Evolutionary conservation across 169 alveolate genomes (phyloP).

Genomic region (Plasmodium gaboni): DNA sequence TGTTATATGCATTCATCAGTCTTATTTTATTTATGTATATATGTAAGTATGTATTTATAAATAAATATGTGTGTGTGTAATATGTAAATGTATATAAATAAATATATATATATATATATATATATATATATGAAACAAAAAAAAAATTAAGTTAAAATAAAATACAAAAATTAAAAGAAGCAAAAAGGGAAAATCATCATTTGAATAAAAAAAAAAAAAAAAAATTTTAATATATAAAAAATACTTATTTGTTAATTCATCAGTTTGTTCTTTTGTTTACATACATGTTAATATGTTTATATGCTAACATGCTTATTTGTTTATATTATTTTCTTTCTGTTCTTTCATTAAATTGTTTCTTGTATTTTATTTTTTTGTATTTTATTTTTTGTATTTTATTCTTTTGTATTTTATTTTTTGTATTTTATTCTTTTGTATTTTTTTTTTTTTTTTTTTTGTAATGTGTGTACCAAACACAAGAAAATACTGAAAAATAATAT

Average conservation of each 20-base stretch:
- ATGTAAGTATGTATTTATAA: neutral
- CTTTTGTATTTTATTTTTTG: too few species aligned
- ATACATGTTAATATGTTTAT: too few species aligned
- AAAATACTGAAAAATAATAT: slow-evolving; percentile 5
- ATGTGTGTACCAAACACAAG: slow-evolving; percentile 12
- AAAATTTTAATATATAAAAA: neutral
- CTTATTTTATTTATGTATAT: neutral
- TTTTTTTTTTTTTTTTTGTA: neutral
- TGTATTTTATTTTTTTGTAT: too few species aligned
- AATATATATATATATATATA: neutral
- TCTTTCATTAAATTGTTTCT: neutral
- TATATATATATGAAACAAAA: neutral
- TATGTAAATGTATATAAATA: neutral
- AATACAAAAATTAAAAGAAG: neutral
- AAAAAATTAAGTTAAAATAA: neutral
- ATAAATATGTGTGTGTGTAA: neutral
- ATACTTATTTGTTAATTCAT: neutral
- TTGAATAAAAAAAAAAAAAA: neutral
- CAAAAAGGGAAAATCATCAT: neutral
- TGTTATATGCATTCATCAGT: slow-evolving; percentile 70
- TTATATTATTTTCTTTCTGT: slow-evolving; percentile 5
- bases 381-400: too few species aligned
- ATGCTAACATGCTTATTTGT: too few species aligned
- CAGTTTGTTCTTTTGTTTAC: too few species aligned
- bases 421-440: neutral